These are phyloP conservation scores for Arctostaphylos glauca DNA, from an alignment of 148 eudicot species.

Conservation along the genomic window DNA sequence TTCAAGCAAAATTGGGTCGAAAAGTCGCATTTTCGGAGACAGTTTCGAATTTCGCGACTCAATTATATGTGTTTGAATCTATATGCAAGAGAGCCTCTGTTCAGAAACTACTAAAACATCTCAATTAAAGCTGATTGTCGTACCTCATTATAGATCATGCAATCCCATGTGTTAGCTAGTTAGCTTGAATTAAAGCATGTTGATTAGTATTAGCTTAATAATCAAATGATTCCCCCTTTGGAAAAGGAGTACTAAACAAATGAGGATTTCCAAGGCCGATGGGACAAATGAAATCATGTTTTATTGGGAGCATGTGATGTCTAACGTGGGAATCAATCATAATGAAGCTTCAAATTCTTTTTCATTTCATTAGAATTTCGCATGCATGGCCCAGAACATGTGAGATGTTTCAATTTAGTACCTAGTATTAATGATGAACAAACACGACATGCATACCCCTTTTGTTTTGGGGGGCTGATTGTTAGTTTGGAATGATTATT, in stretches of 20 bases:
- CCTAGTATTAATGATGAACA: too few species aligned
- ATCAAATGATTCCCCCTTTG: neutral
- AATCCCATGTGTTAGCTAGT: neutral
- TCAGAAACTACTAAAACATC: too few species aligned
- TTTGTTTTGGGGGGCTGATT: too few species aligned
- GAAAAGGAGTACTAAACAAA: too few species aligned
- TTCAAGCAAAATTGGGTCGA: too few species aligned
- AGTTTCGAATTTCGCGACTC: too few species aligned
- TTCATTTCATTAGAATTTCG: neutral
- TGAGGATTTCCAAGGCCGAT: neutral
- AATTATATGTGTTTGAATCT: too few species aligned
- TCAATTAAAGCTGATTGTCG: neutral
- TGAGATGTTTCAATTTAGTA: too few species aligned
- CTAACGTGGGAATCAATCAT: neutral
- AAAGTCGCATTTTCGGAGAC: too few species aligned
- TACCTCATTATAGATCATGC: neutral
- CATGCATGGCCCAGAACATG: neutral
- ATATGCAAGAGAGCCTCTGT: too few species aligned
- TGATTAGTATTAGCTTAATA: neutral
- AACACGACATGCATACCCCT: too few species aligned
- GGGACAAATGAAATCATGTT: constrained; percentile 2
- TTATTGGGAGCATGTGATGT: neutral
- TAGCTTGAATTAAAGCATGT: neutral
- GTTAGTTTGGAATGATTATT: too few species aligned
- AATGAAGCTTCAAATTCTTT: neutral